Conservation (phyloP, 805 yeast genomes). For the Candida maesae region DNA sequence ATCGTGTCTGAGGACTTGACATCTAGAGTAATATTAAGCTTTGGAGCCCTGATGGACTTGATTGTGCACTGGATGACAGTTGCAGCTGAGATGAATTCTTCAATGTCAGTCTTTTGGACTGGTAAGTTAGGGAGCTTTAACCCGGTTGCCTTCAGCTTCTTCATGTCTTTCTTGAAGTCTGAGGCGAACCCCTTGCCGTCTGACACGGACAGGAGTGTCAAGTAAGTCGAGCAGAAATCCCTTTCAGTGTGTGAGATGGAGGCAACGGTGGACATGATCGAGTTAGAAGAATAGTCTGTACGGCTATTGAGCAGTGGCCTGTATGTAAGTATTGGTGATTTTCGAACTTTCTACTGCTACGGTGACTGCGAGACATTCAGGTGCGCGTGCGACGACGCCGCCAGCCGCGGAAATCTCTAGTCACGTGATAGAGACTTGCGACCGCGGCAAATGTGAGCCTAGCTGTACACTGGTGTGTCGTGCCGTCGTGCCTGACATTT, state of each 20-base stretch:
- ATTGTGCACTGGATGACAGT: constrained; percentile 32
- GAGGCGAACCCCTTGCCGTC: constrained; percentile 5
- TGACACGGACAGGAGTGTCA: constrained; percentile 19
- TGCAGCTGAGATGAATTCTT: background rate
- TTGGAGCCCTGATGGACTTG: constrained; percentile 73
- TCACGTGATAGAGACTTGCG: too few species aligned
- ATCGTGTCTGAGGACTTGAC: constrained; percentile 30
- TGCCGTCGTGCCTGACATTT: too few species aligned
- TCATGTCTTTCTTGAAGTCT: constrained; percentile 15
- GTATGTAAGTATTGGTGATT: too few species aligned
- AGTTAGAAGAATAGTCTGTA: too few species aligned
- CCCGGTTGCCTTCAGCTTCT: constrained; percentile 10
- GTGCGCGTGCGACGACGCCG: too few species aligned
- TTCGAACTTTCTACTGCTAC: too few species aligned
- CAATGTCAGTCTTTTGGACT: constrained; percentile 26
- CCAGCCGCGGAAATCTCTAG: too few species aligned
- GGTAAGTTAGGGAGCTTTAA: constrained; percentile 40
- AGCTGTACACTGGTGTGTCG: too few species aligned
- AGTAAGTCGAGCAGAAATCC: constrained; percentile 19
- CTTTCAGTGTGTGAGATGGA: constrained; percentile 15
- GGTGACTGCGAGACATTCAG: too few species aligned
- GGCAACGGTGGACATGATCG: constrained; percentile 15
- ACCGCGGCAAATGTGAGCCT: too few species aligned
- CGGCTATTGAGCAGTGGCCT: too few species aligned
- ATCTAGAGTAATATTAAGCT: constrained; percentile 40